These are phyloP conservation scores for Clavispora carvajalis DNA, from an alignment of 805 yeast species.

Conservation along the genomic window DNA sequence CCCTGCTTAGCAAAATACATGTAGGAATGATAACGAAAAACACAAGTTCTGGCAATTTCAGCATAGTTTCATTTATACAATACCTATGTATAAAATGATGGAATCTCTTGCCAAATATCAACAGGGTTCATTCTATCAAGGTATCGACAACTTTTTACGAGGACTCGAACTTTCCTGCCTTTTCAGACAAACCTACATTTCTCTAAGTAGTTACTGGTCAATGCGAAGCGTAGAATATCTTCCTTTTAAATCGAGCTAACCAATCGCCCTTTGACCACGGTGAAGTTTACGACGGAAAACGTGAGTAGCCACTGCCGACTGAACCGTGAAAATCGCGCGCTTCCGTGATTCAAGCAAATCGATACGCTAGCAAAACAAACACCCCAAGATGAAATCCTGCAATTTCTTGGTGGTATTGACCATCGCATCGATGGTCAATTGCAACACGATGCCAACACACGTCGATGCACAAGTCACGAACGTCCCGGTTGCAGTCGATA, in stretches of 20 bases:
- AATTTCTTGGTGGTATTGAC: slow-evolving; percentile 8
- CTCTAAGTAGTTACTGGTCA: not conserved
- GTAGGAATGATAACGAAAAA: not conserved
- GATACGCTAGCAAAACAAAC: not conserved
- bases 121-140: slow-evolving; percentile 18
- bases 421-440: slow-evolving; percentile 2
- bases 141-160: slow-evolving; percentile 17
- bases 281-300: not conserved
- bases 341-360: not conserved
- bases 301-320: not conserved
- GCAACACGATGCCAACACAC: slow-evolving; percentile 6
- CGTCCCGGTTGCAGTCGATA: slow-evolving; percentile 14
- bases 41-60: slow-evolving; percentile 31
- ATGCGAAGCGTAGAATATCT: not conserved
- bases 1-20: not conserved
- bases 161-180: slow-evolving; percentile 15
- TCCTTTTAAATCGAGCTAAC: not conserved
- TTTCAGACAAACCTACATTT: slow-evolving; percentile 2
- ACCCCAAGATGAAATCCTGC: slow-evolving; percentile 11
- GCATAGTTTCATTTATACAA: slow-evolving; percentile 43
- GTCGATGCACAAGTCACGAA: slow-evolving; percentile 12
- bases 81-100: slow-evolving; percentile 37
- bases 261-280: not conserved
- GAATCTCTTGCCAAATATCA: slow-evolving; percentile 39
- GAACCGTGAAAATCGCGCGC: slow-evolving; percentile 1